phyloP scores from a whole-genome alignment of 2,329 filamentous ascomycete genomes.

The Cladosporium sphaerospermum region DNA sequence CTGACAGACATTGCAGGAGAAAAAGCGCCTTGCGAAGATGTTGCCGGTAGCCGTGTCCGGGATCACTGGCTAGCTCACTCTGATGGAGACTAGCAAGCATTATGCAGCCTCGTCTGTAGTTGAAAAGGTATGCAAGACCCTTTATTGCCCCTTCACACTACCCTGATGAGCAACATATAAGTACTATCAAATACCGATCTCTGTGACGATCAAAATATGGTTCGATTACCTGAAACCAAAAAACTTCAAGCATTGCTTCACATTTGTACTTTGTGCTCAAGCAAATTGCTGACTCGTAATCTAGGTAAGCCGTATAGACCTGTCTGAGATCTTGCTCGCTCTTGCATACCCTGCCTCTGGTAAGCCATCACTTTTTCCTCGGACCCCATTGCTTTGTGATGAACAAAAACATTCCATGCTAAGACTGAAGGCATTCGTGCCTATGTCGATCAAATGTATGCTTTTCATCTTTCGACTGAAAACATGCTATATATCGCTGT shows the following conservation, averaged over 20 bases:
- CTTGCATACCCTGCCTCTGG: constrained; percentile 7
- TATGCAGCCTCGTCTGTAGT: constrained; percentile 2
- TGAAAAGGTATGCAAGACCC: constrained; percentile 1
- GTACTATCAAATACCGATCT: constrained; percentile 47
- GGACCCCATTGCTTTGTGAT: constrained; percentile 49
- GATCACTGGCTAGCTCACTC: neutral
- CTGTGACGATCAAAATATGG: constrained; percentile 38
- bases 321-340: neutral
- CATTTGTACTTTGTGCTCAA: neutral
- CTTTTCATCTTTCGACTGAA: constrained; percentile 85
- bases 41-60: neutral
- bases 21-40: constrained; percentile 1
- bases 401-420: constrained; percentile 67
- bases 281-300: constrained; percentile 23
- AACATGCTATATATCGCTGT: neutral
- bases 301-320: neutral
- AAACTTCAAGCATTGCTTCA: constrained; percentile 13
- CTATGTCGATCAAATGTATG: constrained; percentile 61
- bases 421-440: constrained; percentile 58
- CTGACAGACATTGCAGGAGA: constrained; percentile 10
- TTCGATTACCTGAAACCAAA: constrained; percentile 42
- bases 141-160: constrained; percentile 10
- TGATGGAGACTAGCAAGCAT: neutral
- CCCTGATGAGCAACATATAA: constrained; percentile 39
- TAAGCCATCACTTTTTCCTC: constrained; percentile 23